A percentile compares a stretch with the other conserved stretches of the same genome.
These are phyloP conservation scores for Clitopilus hobsonii DNA, from an alignment of 768 basidiomycete genomes.

Conservation along the genomic window DNA sequence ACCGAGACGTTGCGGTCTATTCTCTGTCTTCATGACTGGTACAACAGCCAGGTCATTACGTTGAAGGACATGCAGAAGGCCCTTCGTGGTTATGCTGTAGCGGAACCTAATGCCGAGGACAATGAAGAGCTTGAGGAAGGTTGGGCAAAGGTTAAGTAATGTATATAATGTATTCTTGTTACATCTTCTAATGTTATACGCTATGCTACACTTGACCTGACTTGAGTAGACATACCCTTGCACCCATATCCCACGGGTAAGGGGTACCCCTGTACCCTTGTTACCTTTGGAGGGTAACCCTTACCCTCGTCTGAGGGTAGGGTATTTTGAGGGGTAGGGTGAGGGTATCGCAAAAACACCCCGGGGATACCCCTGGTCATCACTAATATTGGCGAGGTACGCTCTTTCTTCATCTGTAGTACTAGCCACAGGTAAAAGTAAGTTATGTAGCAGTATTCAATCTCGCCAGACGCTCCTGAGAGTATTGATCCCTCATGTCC, in stretches of 20 bases:
- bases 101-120: slow-evolving; percentile 5
- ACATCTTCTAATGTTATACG: background rate
- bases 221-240: background rate
- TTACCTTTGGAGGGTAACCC: background rate
- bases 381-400: too few relatives aligned
- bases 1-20: background rate
- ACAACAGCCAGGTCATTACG: slow-evolving; percentile 10
- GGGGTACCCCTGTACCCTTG: background rate
- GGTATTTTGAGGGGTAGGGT: slow-evolving; percentile 9
- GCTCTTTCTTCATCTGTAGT: too few relatives aligned
- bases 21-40: slow-evolving; percentile 18
- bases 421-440: too few relatives aligned
- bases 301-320: slow-evolving; percentile 7
- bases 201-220: background rate
- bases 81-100: slow-evolving; percentile 1
- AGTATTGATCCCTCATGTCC: too few relatives aligned
- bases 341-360: slow-evolving; percentile 2
- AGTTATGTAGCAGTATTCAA: too few relatives aligned
- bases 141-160: background rate
- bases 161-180: background rate
- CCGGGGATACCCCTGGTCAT: slow-evolving; percentile 8
- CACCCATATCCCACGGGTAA: background rate
- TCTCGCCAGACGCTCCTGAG: too few relatives aligned
- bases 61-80: slow-evolving; percentile 7
- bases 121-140: slow-evolving; percentile 3